Evolutionary conservation across 371 early-diverging fungal genomes (phyloP).

Genomic region (Apophysomyces variabilis): DNA sequence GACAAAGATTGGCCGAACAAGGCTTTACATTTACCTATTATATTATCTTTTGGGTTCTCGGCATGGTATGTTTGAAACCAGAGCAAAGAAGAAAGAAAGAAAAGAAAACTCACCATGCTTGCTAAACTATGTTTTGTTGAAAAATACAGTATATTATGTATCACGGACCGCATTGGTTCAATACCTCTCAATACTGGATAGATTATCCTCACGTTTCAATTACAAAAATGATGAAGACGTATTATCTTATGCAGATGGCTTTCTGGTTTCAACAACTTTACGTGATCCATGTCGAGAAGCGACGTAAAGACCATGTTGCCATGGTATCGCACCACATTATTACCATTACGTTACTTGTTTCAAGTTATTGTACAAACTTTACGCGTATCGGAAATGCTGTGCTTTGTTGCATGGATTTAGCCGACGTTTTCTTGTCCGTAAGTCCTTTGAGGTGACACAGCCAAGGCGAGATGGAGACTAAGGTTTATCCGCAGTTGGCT

Average conservation of each 20-base stretch:
- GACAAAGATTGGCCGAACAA: constrained; percentile 65
- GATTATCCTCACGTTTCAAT: constrained; percentile 63
- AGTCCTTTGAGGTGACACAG: constrained; percentile 21
- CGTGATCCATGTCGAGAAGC: constrained; percentile 70
- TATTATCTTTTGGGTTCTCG: constrained; percentile 55
- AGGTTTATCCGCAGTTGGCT: constrained; percentile 37
- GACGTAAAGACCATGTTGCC: constrained; percentile 71
- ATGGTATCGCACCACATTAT: constrained; percentile 78
- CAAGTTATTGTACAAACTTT: constrained; percentile 67
- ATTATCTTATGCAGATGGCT: constrained; percentile 72
- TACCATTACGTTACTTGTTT: constrained; percentile 63
- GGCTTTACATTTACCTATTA: constrained; percentile 55
- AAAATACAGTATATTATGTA: constrained; percentile 49
- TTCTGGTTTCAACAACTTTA: constrained; percentile 78
- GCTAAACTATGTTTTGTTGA: not conserved
- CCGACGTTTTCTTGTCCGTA: constrained; percentile 73
- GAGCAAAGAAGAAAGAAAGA: constrained; percentile 13
- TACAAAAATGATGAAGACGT: constrained; percentile 61
- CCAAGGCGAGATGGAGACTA: not conserved
- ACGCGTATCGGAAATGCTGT: constrained; percentile 76
- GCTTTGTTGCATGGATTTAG: constrained; percentile 76
- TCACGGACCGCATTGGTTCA: constrained; percentile 64
- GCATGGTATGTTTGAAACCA: constrained; percentile 38
- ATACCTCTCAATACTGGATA: constrained; percentile 62
- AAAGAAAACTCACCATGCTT: not conserved